Percentiles rank a stretch among this genome's conserved stretches.
Conservation (phyloP, 371 early-diverging fungal species). For the Apophysomyces trapeziformis region DNA sequence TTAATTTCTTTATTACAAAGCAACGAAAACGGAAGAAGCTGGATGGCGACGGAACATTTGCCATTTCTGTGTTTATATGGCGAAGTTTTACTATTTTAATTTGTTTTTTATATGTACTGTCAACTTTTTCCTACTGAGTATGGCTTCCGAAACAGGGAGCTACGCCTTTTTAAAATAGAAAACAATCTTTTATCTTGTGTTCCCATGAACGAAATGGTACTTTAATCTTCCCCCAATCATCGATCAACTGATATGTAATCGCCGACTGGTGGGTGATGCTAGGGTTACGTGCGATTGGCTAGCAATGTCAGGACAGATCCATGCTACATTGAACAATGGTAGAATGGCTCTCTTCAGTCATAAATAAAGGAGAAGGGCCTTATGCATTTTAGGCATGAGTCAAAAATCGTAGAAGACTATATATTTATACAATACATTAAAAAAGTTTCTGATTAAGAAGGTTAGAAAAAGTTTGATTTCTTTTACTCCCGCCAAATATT, state of each 20-base stretch:
- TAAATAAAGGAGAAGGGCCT: background rate
- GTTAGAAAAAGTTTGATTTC: background rate
- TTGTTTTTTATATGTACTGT: conserved; percentile 10
- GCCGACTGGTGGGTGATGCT: background rate
- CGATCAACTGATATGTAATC: background rate
- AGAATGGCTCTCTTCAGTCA: no score
- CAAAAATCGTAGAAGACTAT: background rate
- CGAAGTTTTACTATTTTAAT: background rate
- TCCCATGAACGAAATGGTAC: background rate
- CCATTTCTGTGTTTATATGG: conserved; percentile 6
- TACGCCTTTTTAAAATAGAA: background rate
- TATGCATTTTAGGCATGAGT: background rate
- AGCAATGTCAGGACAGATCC: background rate
- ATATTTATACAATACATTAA: background rate
- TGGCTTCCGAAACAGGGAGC: conserved; percentile 5
- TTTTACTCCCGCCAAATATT: background rate
- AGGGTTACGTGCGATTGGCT: background rate
- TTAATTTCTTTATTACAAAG: background rate
- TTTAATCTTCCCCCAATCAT: conserved; percentile 8
- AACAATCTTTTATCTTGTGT: conserved; percentile 8
- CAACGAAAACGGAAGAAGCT: background rate
- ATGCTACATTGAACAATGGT: conserved; percentile 1
- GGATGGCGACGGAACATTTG: background rate
- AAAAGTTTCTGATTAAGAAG: background rate
- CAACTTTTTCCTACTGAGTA: background rate